A percentile compares a stretch with the other conserved stretches of the same genome.
Evolutionary conservation across 306 rosid species (phyloP).

Genomic region (Citrullus amarus): DNA sequence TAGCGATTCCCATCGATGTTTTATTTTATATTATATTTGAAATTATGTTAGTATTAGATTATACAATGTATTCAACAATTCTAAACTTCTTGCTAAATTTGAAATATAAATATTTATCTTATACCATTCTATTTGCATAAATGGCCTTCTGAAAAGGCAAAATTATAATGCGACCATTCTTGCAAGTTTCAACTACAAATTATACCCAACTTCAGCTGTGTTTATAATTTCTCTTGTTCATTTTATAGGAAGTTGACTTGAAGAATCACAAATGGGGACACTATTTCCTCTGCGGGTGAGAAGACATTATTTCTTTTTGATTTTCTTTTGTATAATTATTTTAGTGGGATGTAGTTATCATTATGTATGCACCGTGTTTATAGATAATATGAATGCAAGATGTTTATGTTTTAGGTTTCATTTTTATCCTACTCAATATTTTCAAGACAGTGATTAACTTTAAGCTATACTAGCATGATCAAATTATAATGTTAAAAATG

Average conservation of each 20-base stretch:
- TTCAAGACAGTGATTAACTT: not conserved
- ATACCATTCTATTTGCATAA: not conserved
- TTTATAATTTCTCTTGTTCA: not conserved
- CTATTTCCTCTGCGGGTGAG: constrained; percentile 94
- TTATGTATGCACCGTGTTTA: not conserved
- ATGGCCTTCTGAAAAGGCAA: not conserved
- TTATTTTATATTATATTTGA: not conserved
- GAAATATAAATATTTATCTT: not conserved
- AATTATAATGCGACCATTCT: not conserved
- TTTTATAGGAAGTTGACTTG: constrained; percentile 67
- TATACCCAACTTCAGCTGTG: not conserved
- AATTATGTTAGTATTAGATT: not conserved
- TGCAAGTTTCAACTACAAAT: not conserved
- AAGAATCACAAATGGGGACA: constrained; percentile 95
- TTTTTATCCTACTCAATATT: not conserved
- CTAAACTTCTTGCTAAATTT: not conserved
- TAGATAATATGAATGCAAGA: not conserved
- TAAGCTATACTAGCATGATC: not conserved
- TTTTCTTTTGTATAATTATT: not conserved
- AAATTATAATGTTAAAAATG: not conserved
- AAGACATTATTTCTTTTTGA: not conserved
- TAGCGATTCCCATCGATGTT: not conserved
- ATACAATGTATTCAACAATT: not conserved
- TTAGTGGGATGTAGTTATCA: not conserved
- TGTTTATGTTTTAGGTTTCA: not conserved